Conservation (phyloP, 768 basidiomycete genomes). For the Scleroderma bovista region DNA sequence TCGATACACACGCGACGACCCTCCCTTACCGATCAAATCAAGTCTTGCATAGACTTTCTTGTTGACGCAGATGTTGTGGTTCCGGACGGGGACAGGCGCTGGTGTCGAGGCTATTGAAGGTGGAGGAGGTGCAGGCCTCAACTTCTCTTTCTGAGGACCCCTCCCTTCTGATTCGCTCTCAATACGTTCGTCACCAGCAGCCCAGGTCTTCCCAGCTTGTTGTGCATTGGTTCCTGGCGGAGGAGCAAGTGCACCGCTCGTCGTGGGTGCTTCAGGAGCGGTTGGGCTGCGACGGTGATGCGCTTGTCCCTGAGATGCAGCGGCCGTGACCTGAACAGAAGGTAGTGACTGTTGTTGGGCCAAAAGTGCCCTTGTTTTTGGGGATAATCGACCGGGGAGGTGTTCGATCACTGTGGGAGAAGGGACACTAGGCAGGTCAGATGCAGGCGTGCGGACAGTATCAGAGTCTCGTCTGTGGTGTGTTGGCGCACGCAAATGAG, state of each 20-base stretch:
- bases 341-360: constrained; percentile 25
- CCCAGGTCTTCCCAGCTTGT: constrained; percentile 40
- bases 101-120: constrained; percentile 15
- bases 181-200: constrained; percentile 37
- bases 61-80: constrained; percentile 46
- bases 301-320: constrained; percentile 21
- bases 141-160: constrained; percentile 18
- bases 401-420: constrained; percentile 53
- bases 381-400: constrained; percentile 25
- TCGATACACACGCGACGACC: constrained; percentile 92
- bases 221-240: constrained; percentile 12
- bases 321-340: constrained; percentile 18
- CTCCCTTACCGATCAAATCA: constrained; percentile 89
- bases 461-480: constrained; percentile 76
- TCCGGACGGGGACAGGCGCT: constrained; percentile 28
- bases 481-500: constrained; percentile 28
- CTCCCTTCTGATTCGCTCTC: constrained; percentile 32
- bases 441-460: constrained; percentile 52
- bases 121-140: constrained; percentile 32
- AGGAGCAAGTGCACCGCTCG: constrained; percentile 26
- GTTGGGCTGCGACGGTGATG: constrained; percentile 68
- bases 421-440: constrained; percentile 34
- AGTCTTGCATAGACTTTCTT: constrained; percentile 79
- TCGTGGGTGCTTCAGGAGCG: constrained; percentile 53
- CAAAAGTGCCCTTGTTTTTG: constrained; percentile 20